Evolutionary conservation across 768 basidiomycete genomes (phyloP), one percentile per base, ranked within the genome.

Genomic region (Panaeolus papilionaceus): DNA sequence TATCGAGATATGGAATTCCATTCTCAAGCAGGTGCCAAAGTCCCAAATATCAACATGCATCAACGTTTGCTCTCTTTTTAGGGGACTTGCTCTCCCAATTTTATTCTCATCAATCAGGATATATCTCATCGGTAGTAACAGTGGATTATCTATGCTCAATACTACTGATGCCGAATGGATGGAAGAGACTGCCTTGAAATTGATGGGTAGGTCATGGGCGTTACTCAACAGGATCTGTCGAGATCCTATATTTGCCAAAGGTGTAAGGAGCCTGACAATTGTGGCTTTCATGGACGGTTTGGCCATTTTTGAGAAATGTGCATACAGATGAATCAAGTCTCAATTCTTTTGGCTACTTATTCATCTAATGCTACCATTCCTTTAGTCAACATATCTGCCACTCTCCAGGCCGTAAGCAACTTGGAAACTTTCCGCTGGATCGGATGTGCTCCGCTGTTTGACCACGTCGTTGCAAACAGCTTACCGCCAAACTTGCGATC

Each of bases 121-220:
- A 54, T 81, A 81, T 66, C 74, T 83, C 63, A 73, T 82, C 33
- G 78, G 77, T 26, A 75, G 75, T 9, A 67, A 70, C 18, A 66
- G 68, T 8, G 78, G 71, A 1, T 67, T 70, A 61, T 63, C 66
- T 23, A 77, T 79, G 75, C 74, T 80, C 28, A 79, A 80, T 67
- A 77, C 79, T 40, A 67, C 71, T 26, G 69, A 76, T 40, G 51
- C 71, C 11, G 68, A 74, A 8, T 78, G 78, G 67, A 72, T 75
- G 18, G 69, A 74, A 14, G 75, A 79, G 58, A 71, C 72, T 12
- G 72, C 79, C 14, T 66, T 67, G 38, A 76, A 72, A 54, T 68
- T 81, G n/a, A 78, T 80, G 72, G 67, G 74, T 66, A 78, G 74
- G 23, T 82, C 81, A 8, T 83, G 79, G 79, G 81, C 80, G 65